Percentiles rank a stretch among this genome's conserved stretches.
Conservation (phyloP, 805 yeast genomes). For the Cyberlindnera subsufficiens region DNA sequence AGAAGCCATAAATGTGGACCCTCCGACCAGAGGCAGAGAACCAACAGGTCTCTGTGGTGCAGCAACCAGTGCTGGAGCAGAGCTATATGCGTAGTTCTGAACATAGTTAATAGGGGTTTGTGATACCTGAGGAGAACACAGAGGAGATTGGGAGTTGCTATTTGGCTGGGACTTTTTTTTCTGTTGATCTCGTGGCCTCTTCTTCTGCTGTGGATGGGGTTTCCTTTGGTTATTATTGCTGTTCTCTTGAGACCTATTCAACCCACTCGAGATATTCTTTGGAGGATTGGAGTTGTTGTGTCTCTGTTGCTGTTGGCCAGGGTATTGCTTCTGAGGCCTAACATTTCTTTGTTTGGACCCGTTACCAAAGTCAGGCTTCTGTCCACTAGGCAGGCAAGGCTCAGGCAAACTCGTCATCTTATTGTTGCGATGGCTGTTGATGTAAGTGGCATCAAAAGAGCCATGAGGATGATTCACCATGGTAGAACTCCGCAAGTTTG, state of each 20-base stretch:
- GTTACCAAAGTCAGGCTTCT: conserved; percentile 15
- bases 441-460: conserved; percentile 3
- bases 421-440: conserved; percentile 3
- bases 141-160: background rate
- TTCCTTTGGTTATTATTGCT: background rate
- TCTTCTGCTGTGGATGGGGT: background rate
- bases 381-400: conserved; percentile 14
- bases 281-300: background rate
- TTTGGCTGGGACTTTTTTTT: no score
- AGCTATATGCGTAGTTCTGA: background rate
- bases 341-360: background rate
- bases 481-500: no score
- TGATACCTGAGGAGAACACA: background rate
- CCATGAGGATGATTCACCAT: background rate
- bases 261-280: background rate
- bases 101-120: background rate
- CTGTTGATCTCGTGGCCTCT: background rate
- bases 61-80: background rate
- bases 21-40: background rate
- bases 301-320: background rate
- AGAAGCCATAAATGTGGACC: conserved; percentile 1
- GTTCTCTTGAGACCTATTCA: background rate
- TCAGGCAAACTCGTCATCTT: conserved; percentile 4
- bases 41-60: background rate
- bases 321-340: background rate